Evolutionary conservation across 805 yeast genomes (phyloP), one percentile per base, ranked within the genome.

Genomic region (Cyberlindnera americana): DNA sequence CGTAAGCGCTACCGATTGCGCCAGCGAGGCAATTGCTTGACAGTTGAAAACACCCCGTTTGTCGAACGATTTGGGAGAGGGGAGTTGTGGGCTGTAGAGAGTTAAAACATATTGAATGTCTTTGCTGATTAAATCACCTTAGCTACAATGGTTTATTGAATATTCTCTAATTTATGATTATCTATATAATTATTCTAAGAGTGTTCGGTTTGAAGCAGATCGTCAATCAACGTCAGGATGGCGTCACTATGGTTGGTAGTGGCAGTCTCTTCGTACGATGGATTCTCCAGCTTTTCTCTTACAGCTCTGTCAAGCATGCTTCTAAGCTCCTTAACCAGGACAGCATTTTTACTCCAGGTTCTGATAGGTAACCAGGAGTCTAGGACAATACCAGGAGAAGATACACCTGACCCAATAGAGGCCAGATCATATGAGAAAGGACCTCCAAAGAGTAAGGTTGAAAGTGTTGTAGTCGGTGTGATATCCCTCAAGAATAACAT

Each of bases 321-420:
- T 51, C 95, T 67, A 40, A 91, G 62, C 43, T 82, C 77, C 42
- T 85, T 83, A 22, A 90, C 72, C 33, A 91, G 64, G 2, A 91
- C 95, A 1, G 90, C 98, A 53, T 90, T 87, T 49, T 93, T 85
- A 48, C 95, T 83, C 97, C 97, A 91, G 1, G 96, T 87, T 46
- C 86, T 71, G 11, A 91, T 72, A 1, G 96, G 95, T 24, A 87
- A 62, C 97, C 98, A 90, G n/a, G 73, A 72, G 50, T 87, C 96
- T 40, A 91, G 65, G 8, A 88, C 78, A 25, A 93, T 75, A 17
- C 97, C 97, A 0, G 96, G 95, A 0, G 89, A 75, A 5, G 79
- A 71, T 29, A 66, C 70, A 1, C 73, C 65, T 0, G 70, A 59
- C n/a, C 54, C 44, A 10, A 65, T 48, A 7, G 62, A 54, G 10